Evolutionary conservation across 129 eudicot genomes (phyloP), one percentile per base, ranked within the genome.

Genomic region (Lonicera japonica): DNA sequence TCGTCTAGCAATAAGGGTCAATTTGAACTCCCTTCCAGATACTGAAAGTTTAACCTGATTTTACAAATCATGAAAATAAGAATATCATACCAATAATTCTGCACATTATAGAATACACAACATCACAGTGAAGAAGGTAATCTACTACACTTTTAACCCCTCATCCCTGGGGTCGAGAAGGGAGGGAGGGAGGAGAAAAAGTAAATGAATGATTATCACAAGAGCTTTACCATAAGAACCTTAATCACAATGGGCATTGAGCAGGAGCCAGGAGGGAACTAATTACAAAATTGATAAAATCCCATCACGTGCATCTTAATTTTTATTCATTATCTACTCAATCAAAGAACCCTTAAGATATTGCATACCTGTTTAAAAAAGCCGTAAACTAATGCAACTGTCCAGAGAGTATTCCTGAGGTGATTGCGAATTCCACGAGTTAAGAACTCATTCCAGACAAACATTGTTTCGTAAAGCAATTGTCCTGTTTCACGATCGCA

Each of bases 381-480:
- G 18, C 99, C 99, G 65, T 88, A 78, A 11, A 94, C 89, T 67
- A 94, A 70, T 60, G 94, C 87, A 18, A 94, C 92, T 0, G 99
- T 94, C 99, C 99, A 94, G 55, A 78, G 64, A 34, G 92, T 82
- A 72, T 88, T 88, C 76, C 60, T 71, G 21, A 94, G 79, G 56
- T 78, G 99, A 77, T 78, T 74, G 53, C 83, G 92, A 59, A 94
- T 83, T 14, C 79, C 85, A 25, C 86, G 82, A n/a, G 87, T 85
- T 64, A 94, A 71, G 75, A 78, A 88, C 77, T 83, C 95, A 64
- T 94, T 94, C 99, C 99, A 94, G 5, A 94, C 99, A 63, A 88
- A 94, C 96, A 94, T 80, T 47, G 92, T 80, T 74, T 94, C 99
- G 17, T 94, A 83, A 66, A 61, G 70, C 18, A 16, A 25, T 22